phyloP scores from a whole-genome alignment of 1,284 basidiomycete species.

The Papiliotrema fonsecae region DNA sequence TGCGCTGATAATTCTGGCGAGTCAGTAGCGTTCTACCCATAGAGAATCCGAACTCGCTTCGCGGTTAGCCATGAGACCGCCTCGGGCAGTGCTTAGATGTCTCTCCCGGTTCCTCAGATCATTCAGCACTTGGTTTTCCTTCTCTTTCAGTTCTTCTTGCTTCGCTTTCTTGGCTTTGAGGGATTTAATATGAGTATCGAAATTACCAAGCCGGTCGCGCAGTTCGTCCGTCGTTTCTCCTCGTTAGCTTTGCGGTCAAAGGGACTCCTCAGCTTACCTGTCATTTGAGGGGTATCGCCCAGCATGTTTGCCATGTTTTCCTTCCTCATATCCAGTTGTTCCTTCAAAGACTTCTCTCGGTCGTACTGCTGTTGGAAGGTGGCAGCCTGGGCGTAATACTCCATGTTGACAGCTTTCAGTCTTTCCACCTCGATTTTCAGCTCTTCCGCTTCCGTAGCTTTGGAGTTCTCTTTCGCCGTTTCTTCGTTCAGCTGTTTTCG shows the following conservation, averaged over 20 bases:
- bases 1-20: conserved; percentile 68
- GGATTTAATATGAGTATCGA: conserved; percentile 53
- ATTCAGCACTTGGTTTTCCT: conserved; percentile 35
- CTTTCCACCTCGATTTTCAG: conserved; percentile 63
- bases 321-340: conserved; percentile 63
- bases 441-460: conserved; percentile 69
- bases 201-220: conserved; percentile 62
- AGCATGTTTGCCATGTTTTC: conserved; percentile 62
- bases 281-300: conserved; percentile 58
- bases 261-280: conserved; percentile 52
- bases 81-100: conserved; percentile 32
- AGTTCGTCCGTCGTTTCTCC: conserved; percentile 76
- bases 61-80: conserved; percentile 37
- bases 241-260: neutral
- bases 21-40: neutral
- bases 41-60: conserved; percentile 25
- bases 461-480: conserved; percentile 61
- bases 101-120: conserved; percentile 32
- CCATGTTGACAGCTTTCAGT: conserved; percentile 68
- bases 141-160: conserved; percentile 31
- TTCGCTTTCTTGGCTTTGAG: conserved; percentile 33
- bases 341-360: conserved; percentile 51
- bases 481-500: conserved; percentile 52
- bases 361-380: conserved; percentile 80
- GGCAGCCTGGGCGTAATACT: conserved; percentile 75